Evolutionary conservation across 257 asterid species (phyloP), one percentile per base, ranked within the genome.

Genomic region (Jasminum sambac): DNA sequence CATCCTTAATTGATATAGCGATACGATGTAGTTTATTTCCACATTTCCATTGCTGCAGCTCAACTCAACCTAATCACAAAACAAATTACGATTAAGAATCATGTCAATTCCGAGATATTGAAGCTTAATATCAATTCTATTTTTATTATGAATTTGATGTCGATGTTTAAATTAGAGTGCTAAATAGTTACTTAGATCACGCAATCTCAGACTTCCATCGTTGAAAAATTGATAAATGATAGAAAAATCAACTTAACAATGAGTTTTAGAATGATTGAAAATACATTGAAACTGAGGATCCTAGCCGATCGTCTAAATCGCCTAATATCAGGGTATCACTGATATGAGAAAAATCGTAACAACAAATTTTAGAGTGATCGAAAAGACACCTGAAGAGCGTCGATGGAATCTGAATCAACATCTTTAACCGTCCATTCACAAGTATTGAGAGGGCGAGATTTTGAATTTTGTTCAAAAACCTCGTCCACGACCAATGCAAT

Each of bases 361-460:
- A n/a, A n/a, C n/a, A n/a, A n/a, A n/a, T n/a, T n/a, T n/a, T n/a
- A 41, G 5, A 30, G 38, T 37, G n/a, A 17, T 37, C 4, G 34
- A 48, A 26, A 24, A 6, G 0, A 36, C 60, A 89, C 97, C 92
- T 91, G 97, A 4, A 91, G 70, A 40, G 97, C 96, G 69, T 89
- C 96, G 52, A 89, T 84, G 71, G 97, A 83, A 64, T 91, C 97
- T 0, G 88, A 84, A 80, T 91, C 96, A 21, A 76, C 91, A 82
- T 91, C 91, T 25, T 76, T 83, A 1, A 91, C 93, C 55, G 73
- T 83, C 97, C 97, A 91, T 11, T 79, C 79, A 34, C 73, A 17
- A 37, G 68, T 25, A 25, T 62, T 68, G 39, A 38, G 24, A 14
- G 52, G 25, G 19, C 38, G 8, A 19, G 70, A 63, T 42, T 74